These are phyloP conservation scores for Croton setiger DNA, from an alignment of 441 rosid genomes.

Conservation along the genomic window DNA sequence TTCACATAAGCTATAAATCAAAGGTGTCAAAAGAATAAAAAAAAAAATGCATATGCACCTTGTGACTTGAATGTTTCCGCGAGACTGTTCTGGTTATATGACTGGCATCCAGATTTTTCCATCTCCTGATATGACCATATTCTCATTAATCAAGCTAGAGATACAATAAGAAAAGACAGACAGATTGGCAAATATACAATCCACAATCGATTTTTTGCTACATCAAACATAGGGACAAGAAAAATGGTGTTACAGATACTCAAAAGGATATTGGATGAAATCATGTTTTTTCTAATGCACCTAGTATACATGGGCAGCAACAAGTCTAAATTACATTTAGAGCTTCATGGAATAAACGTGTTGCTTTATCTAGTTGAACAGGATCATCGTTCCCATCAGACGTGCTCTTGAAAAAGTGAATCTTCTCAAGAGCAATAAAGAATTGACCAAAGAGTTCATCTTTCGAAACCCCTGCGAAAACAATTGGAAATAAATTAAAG, in stretches of 20 bases:
- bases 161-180: background rate
- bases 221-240: constrained; percentile 1
- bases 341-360: constrained; percentile 63
- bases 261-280: constrained; percentile 1
- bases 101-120: constrained; percentile 61
- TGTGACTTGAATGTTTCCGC: constrained; percentile 72
- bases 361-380: constrained; percentile 62
- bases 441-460: constrained; percentile 83
- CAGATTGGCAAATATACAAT: background rate
- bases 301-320: constrained; percentile 11
- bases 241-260: background rate
- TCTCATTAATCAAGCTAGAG: constrained; percentile 14
- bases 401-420: constrained; percentile 41
- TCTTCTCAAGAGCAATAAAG: constrained; percentile 74
- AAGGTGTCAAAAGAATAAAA: constrained; percentile 9
- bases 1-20: constrained; percentile 1
- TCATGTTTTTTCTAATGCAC: background rate
- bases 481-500: constrained; percentile 17
- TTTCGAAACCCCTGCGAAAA: constrained; percentile 53
- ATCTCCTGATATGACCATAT: constrained; percentile 52
- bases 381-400: constrained; percentile 66
- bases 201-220: background rate
- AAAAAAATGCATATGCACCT: constrained; percentile 42
- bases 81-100: constrained; percentile 42
- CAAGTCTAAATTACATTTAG: constrained; percentile 42